Base-by-base conservation (phyloP, 192 early-diverging fungal species). In the Gamsiella multidivaricata region DNA sequence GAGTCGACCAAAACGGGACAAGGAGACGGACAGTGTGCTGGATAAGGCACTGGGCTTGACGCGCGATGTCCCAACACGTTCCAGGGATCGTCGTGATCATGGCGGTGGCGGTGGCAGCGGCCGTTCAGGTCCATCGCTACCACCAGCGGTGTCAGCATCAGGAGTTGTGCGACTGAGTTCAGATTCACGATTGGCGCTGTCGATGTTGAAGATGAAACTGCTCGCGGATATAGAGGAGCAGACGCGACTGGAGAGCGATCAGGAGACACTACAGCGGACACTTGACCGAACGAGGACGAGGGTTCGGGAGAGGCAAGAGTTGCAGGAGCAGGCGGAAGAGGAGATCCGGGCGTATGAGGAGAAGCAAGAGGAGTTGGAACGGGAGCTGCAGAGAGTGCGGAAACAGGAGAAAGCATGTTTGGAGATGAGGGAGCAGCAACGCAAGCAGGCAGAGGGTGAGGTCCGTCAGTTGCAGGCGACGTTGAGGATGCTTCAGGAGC, bases 41-140 rank as follows among this genome's bases (percentile, higher is more conserved):
- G 65, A 78, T 36, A 78, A 32, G 47, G 57, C 65, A 10, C 34
- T 78, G 5, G 74, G 65, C 7, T 46, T 78, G 37, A 78, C 74
- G 10, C 47, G 65, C 12, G 50, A 54, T 42, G 37, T 64, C 14
- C 43, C 42, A 22, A n/a, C n/a, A n/a, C n/a, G n/a, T n/a, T n/a
- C n/a, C n/a, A n/a, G 29, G 10, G 36, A 3, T 1, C 36, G 20
- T 34, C 22, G 33, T 23, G 33, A 22, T n/a, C 32, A 49, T 15
- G 11, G n/a, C 25, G 22, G 11, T 29, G 37, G 22, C 3, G 39
- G 32, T n/a, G 49, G 51, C 20, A 18, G 15, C 33, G 18, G 23
- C 36, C 3, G 11, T n/a, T 34, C 45, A 11, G 5, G 17, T 25
- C 66, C 23, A 57, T 3, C 45, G 29, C 8, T 29, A 17, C 32